Base-by-base conservation (phyloP, 2,329 filamentous ascomycete genomes). In the Calonectria ilicicola region DNA sequence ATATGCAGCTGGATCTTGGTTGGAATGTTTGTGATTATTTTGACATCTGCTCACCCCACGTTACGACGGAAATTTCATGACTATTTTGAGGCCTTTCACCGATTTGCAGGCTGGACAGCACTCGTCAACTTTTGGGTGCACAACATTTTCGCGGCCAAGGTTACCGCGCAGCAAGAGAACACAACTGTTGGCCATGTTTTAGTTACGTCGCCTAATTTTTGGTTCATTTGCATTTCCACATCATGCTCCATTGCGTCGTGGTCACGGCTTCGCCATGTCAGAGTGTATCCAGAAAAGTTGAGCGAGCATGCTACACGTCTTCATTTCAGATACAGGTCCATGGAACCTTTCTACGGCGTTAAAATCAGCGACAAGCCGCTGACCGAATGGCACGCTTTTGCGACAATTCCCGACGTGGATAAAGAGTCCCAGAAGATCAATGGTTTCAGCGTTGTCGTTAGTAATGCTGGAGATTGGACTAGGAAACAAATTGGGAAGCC, bases 391-490 rank as follows among this genome's bases (percentile, higher is more conserved):
- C 93, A 94, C 81, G 88, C 90, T 0, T 94, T 94, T 78, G 93
- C 93, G 32, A 91, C 91, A 0, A 93, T 94, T 65, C 90, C 92
- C 1, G 27, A 63, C 6, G 40, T 63, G 58, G 58, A 63, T 17
- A 12, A 46, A n/a, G 88, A 91, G 21, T 60, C 53, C 73, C 86
- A 88, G 0, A 72, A 46, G 12, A 75, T 75, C 0, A 82, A 83
- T 35, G 90, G 88, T 14, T 94, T 92, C 83, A 93, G 91, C 0
- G 85, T 92, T 26, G 83, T 94, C 17, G 86, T 94, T 23, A 93
- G 91, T 62, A 91, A 91, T 72, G 92, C 91, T 1, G 93, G 93
- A 8, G 92, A 94, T 83, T 94, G 92, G 92, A 94, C 92, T 0
- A 84, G 84, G 21, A 85, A 87, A 38, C 87, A 89, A 53, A 93